Base-by-base conservation (phyloP, 495 filamentous ascomycete species). In the Neurospora sp. region DNA sequence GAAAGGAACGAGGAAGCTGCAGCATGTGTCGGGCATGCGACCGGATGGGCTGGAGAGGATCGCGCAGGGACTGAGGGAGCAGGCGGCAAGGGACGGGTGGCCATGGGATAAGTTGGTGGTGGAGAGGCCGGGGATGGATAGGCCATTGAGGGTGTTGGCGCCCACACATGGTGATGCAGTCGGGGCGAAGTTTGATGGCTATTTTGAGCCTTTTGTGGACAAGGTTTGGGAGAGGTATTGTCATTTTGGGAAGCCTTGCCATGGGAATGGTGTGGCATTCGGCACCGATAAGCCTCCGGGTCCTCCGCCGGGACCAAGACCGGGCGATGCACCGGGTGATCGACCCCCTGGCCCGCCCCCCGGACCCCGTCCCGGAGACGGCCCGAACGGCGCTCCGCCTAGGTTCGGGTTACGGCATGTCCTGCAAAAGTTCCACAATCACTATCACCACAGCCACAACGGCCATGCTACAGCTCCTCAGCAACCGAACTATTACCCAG, bases 51-150 rank as follows among this genome's bases (percentile, higher is more conserved):
- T 93, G n/a, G 85, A 86, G 22, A 82, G 79, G 35, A 78, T 94
- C 41, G 88, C 86, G 59, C 77, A 82, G 14, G 85, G 79, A 5
- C 80, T 94, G 39, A 75, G 78, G 35, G 81, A 81, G 10, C 92
- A 94, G 74, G 80, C 87, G 8, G 72, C 75, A 1, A 78, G 74
- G 9, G 92, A 94, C 77, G 81, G 83, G 5, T 80, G 83, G 53
- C 89, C 88, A 18, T 94, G 92, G 92, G 85, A 89, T 71, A 84
- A 88, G 71, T 86, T 94, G 18, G 85, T 94, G 37, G 85, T 93
- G 53, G 72, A 75, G 18, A 75, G 77, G 9, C 77, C 85, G 53
- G 90, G 88, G 2, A 61, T 77, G 18, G 83, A 86, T 16, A 22
- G 53, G 71, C 70, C 74, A 16, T 81, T 92, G 7, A 85, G 92